These are phyloP conservation scores for Xylaria digitata DNA, from an alignment of 2,329 filamentous ascomycete species.

Conservation along the genomic window DNA sequence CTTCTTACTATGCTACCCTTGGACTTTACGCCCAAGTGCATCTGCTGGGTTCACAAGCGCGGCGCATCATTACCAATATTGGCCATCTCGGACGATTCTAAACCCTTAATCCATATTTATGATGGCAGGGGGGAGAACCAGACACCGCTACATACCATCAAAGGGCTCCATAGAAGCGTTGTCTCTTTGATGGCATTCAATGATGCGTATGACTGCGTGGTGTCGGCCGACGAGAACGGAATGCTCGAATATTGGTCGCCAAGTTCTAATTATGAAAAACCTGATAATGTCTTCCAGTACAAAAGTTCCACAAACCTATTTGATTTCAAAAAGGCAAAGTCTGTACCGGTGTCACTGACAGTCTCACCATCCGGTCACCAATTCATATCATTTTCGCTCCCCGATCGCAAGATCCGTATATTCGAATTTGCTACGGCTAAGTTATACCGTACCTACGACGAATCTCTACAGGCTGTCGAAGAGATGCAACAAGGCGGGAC, in stretches of 20 bases:
- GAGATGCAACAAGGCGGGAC: constrained; percentile 98
- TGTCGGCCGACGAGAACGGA: constrained; percentile 88
- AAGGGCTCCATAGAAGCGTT: constrained; percentile 81
- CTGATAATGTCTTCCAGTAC: constrained; percentile 88
- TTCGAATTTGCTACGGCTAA: constrained; percentile 94
- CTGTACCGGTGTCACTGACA: constrained; percentile 81
- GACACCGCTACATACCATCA: constrained; percentile 79
- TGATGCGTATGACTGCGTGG: constrained; percentile 85
- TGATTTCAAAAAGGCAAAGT: constrained; percentile 96
- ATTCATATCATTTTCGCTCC: constrained; percentile 90
- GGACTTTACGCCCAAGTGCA: constrained; percentile 77
- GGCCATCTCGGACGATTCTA: constrained; percentile 81
- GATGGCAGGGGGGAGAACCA: constrained; percentile 88
- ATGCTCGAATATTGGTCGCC: constrained; percentile 99
- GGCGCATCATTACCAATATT: constrained; percentile 89
- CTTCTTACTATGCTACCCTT: constrained; percentile 84
- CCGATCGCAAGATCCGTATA: constrained; percentile 90
- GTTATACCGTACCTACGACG: constrained; percentile 91
- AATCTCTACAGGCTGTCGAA: constrained; percentile 87
- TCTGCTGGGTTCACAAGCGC: constrained; percentile 92
- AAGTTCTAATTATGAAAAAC: constrained; percentile 84
- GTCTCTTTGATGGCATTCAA: constrained; percentile 92
- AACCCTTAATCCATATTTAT: constrained; percentile 81
- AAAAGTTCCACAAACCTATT: constrained; percentile 96
- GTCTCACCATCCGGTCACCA: constrained; percentile 88